phyloP scores from a whole-genome alignment of 768 basidiomycete genomes.

The Trametes cubensis region DNA sequence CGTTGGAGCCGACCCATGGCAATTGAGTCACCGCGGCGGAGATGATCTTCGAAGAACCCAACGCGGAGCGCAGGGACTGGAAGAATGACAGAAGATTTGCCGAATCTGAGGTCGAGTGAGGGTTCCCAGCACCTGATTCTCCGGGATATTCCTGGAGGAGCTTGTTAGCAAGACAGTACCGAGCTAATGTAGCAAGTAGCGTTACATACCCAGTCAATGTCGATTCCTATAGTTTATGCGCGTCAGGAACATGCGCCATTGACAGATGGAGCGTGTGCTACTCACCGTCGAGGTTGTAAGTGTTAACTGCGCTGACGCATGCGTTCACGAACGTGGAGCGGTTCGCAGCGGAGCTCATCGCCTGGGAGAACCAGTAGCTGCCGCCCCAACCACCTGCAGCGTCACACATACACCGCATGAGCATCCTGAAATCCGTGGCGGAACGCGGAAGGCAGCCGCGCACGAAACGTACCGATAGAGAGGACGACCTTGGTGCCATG shows the following conservation, averaged over 20 bases:
- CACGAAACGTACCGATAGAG: conserved; percentile 54
- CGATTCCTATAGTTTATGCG: conserved; percentile 38
- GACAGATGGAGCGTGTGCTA: neutral
- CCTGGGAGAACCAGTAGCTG: conserved; percentile 62
- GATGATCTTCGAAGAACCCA: conserved; percentile 65
- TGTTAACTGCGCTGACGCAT: conserved; percentile 55
- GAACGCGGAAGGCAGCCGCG: neutral
- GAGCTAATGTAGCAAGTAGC: neutral
- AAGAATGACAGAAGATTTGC: conserved; percentile 67
- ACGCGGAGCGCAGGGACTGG: conserved; percentile 52
- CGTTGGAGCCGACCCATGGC: conserved; percentile 68
- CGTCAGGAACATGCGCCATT: neutral
- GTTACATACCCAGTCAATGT: conserved; percentile 59
- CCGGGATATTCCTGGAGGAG: conserved; percentile 70
- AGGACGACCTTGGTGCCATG: conserved; percentile 66
- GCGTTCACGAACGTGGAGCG: conserved; percentile 61
- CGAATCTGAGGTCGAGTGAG: conserved; percentile 58
- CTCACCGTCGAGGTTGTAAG: conserved; percentile 63
- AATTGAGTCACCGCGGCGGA: conserved; percentile 70
- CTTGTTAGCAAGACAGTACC: neutral
- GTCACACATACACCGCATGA: neutral
- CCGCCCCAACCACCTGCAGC: conserved; percentile 70
- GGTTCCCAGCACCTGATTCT: conserved; percentile 61
- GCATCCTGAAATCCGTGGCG: neutral
- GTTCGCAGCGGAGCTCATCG: conserved; percentile 51